Base-by-base conservation (phyloP, 2,329 filamentous ascomycete species). In the Graphilbum fragrans region DNA sequence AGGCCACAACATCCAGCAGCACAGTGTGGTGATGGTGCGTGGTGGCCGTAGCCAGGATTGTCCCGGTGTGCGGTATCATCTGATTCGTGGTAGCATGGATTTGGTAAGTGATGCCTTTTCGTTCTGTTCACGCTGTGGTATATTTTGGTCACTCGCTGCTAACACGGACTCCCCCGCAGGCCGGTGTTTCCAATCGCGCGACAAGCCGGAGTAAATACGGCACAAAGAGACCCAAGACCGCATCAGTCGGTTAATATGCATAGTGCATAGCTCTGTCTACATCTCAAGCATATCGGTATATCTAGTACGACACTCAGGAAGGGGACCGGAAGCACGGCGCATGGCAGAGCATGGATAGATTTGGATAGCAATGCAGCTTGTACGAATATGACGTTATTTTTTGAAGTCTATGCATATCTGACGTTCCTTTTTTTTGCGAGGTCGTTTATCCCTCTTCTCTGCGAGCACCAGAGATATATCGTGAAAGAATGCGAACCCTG, bases 1-100 rank as follows among this genome's bases (percentile, higher is more conserved):
- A 74, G 90, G 92, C 38, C 92, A 98, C 66, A 98, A 96, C 63
- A 88, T 96, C 50, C 90, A 96, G 71, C 92, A 96, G 72, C 93
- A 98, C 70, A 93, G 84, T 54, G 92, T 98, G 37, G 92, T 98
- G 42, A 70, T 96, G 50, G 88, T 98, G n/a, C 74, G 92, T 50
- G 92, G 92, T 44, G 92, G 92, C 2, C 74, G 92, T 58, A 80
- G 78, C 49, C 92, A 96, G 74, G 92, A 98, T 79, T 98, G 92
- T 67, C 92, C 92, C 47, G 92, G 92, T 80, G 92, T 98, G 64
- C 81, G 88, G 58, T 98, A 98, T 61, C 86, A 93, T 62, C 67
- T 95, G 55, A 85, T 98, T 34, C 72, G 92, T 58, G 92, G 92
- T 25, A 86, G 88, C 18, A 67, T 94, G 63, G 92, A 98, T 74